Base-by-base conservation (phyloP, 371 early-diverging fungal genomes). In the Lichtheimia ramosa region DNA sequence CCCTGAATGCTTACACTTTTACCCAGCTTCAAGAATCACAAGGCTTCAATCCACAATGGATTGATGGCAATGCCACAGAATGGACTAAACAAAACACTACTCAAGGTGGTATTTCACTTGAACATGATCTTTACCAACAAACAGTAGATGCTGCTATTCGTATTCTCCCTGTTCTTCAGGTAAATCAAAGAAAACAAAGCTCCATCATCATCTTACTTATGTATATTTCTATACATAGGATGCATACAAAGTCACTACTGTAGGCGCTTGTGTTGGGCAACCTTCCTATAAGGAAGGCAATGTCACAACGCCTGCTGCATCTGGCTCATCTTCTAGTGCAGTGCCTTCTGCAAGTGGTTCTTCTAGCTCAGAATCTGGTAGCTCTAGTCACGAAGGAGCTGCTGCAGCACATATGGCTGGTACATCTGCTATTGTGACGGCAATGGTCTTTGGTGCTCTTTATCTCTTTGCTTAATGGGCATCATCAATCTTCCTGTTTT, bases 91-190 rank as follows among this genome's bases (percentile, higher is more conserved):
- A 64, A 27, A 77, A 64, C 51, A 68, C 81, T 48, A 70, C 70
- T 23, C 63, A 64, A 0, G 85, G 85, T 54, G 83, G 83, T 63
- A 73, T 85, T 52, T 73, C 73, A 5, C 73, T 85, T 23, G 79
- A 83, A 57, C 85, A 85, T 58, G 85, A 85, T 65, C 74, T 85
- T 15, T 72, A 77, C 54, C 54, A 63, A 43, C 64, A 61, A 13
- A 77, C 85, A 13, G 80, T 85, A 18, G 69, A 87, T 74, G 71
- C 83, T 63, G 74, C 90, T 59, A 86, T 89, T 75, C 64, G 79
- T 48, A 67, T 86, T 71, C 60, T 83, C 46, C 85, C 83, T 41
- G 56, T 27, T 8, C 76, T 79, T 53, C 74, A 77, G 51, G 71
- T 71, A 67, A 41, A 16, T 20, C 16, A 24, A 18, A 12, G 1